Conservation (phyloP, 352 stramenopile genomes). For the Pythium diclinum region DNA sequence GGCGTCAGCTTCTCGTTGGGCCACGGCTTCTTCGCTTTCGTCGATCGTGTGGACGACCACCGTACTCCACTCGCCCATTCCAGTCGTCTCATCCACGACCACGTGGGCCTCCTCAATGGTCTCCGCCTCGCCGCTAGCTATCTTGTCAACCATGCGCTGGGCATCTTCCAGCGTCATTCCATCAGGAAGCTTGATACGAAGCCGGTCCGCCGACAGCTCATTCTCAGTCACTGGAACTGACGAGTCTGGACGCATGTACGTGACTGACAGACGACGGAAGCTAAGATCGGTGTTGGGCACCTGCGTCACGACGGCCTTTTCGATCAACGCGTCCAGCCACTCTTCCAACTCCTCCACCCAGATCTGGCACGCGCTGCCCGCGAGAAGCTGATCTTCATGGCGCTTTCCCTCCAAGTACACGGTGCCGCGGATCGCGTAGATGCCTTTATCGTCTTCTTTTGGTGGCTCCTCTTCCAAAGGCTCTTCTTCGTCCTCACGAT, state of each 20-base stretch:
- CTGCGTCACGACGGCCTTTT: constrained; percentile 49
- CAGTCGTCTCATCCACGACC: constrained; percentile 54
- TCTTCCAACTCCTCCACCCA: constrained; percentile 75
- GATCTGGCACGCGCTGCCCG: constrained; percentile 72
- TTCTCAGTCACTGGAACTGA: constrained; percentile 41
- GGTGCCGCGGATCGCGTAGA: constrained; percentile 62
- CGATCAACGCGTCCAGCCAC: constrained; percentile 74
- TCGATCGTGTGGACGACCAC: constrained; percentile 72
- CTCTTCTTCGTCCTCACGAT: constrained; percentile 3
- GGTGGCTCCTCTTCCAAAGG: constrained; percentile 27
- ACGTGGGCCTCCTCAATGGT: constrained; percentile 38
- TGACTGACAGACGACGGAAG: constrained; percentile 60
- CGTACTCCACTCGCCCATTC: constrained; percentile 81
- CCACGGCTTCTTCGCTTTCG: constrained; percentile 66
- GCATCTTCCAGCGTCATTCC: constrained; percentile 63
- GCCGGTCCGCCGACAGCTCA: constrained; percentile 49
- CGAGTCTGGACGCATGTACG: constrained; percentile 54
- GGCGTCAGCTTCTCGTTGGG: constrained; percentile 41
- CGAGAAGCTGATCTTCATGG: constrained; percentile 63
- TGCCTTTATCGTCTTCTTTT: constrained; percentile 61
- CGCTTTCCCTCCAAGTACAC: constrained; percentile 83
- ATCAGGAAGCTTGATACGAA: constrained; percentile 64
- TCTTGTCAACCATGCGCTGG: constrained; percentile 56
- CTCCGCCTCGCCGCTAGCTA: constrained; percentile 30
- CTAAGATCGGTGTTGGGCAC: constrained; percentile 66